Conservation (phyloP, 139 green algal genomes). For the Coccomyxa sp. region DNA sequence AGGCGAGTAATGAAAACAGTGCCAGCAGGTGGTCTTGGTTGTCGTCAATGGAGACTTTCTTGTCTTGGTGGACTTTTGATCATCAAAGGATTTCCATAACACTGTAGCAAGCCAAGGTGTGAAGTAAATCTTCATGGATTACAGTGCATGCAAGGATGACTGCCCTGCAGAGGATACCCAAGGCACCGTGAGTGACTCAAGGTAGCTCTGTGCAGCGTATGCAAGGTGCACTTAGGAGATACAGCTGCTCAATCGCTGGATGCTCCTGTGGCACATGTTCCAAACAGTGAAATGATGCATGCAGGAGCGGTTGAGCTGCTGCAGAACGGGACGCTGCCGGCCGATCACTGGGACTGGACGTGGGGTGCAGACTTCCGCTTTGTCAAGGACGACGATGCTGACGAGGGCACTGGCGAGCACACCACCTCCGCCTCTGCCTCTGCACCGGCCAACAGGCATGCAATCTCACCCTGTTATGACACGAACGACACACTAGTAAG, state of each 20-base stretch:
- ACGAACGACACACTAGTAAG: neutral
- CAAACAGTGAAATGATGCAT: neutral
- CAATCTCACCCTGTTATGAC: neutral
- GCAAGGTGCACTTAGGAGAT: no score
- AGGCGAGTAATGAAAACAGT: slow-evolving; percentile 24
- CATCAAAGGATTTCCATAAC: neutral
- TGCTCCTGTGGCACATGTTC: neutral
- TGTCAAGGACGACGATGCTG: slow-evolving; percentile 29
- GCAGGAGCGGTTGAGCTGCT: slow-evolving; percentile 80
- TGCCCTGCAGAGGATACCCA: no score
- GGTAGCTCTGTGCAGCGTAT: no score
- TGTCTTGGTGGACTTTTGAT: neutral
- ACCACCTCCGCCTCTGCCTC: neutral
- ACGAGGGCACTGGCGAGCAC: neutral
- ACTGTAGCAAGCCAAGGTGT: no score
- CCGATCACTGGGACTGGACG: slow-evolving; percentile 80
- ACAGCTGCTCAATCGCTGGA: no score
- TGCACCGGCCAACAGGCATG: neutral
- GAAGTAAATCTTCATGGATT: no score
- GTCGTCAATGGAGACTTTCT: neutral
- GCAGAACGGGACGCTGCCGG: slow-evolving; percentile 44
- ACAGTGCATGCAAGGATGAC: no score
- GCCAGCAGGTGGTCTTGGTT: neutral
- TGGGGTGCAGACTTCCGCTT: slow-evolving; percentile 66
- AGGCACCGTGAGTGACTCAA: no score